Percentiles rank a stretch among this genome's conserved stretches.
These are phyloP conservation scores for Diaporthe caulivora DNA, from an alignment of 2,329 filamentous ascomycete species.

Conservation along the genomic window DNA sequence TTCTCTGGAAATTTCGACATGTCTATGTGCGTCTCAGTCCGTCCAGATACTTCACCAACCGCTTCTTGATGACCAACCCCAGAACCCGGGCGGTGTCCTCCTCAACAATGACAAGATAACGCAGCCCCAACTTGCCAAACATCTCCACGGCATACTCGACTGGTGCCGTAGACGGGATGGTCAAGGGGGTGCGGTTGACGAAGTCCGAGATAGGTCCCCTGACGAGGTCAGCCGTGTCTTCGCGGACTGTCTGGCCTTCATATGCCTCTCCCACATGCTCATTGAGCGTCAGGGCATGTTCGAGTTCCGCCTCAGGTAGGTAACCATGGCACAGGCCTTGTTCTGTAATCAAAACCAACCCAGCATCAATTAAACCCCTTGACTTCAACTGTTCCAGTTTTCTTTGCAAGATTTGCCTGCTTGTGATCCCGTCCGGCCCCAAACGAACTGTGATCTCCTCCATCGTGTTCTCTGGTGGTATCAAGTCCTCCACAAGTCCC, in stretches of 20 bases:
- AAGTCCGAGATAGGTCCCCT: constrained; percentile 56
- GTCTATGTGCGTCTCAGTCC: constrained; percentile 28
- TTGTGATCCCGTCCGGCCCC: constrained; percentile 56
- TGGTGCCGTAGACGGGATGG: constrained; percentile 62
- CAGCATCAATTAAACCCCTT: constrained; percentile 68
- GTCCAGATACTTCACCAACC: constrained; percentile 65
- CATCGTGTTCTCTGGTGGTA: constrained; percentile 67
- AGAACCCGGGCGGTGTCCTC: constrained; percentile 62
- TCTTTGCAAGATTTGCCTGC: constrained; percentile 52
- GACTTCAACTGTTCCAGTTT: constrained; percentile 61
- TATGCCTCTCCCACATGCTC: constrained; percentile 9
- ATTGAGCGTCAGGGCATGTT: constrained; percentile 57
- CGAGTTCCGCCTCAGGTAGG: constrained; percentile 65
- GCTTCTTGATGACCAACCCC: constrained; percentile 70
- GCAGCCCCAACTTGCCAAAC: constrained; percentile 68
- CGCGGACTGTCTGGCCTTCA: constrained; percentile 43
- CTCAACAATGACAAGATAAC: constrained; percentile 65
- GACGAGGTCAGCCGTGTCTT: constrained; percentile 48
- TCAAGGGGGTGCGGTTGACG: constrained; percentile 66
- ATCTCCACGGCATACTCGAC: constrained; percentile 71
- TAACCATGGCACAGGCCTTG: constrained; percentile 65
- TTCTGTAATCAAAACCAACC: constrained; percentile 65
- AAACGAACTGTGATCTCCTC: constrained; percentile 65
- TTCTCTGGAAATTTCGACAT: background rate
- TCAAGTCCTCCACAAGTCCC: constrained; percentile 57